phyloP scores from a whole-genome alignment of 2,329 filamentous ascomycete genomes.

The Cadophora sp. region DNA sequence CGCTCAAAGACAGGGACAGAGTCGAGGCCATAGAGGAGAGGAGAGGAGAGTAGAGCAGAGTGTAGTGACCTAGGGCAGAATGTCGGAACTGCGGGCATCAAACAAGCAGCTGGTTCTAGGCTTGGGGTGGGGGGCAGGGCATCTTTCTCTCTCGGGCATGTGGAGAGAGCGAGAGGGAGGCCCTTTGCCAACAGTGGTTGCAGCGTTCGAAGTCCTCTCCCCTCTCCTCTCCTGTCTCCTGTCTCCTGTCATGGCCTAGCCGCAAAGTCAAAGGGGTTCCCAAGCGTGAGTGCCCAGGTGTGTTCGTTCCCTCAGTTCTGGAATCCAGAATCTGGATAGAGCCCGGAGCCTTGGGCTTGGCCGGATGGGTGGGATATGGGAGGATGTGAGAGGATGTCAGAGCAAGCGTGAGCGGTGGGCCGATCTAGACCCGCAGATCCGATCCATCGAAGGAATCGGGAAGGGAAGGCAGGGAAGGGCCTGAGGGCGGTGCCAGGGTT shows the following conservation, averaged over 20 bases:
- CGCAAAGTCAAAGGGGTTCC: not conserved
- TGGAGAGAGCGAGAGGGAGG: not conserved
- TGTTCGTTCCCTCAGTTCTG: not conserved
- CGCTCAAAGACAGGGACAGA: not conserved
- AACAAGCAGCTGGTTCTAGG: not conserved
- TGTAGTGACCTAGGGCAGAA: too few relatives aligned
- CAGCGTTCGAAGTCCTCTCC: not conserved
- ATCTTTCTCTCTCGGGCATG: too few relatives aligned
- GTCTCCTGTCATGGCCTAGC: slow-evolving; percentile 1
- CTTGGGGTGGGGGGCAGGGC: not conserved
- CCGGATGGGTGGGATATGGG: too few relatives aligned
- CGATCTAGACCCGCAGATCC: slow-evolving; percentile 14
- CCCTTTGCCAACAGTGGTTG: not conserved
- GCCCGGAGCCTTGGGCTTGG: not conserved
- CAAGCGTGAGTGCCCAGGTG: too few relatives aligned
- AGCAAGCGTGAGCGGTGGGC: slow-evolving; percentile 5
- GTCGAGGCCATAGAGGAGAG: not conserved
- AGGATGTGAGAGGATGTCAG: not conserved
- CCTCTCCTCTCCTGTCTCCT: not conserved
- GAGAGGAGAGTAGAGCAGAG: too few relatives aligned
- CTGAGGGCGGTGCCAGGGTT: too few relatives aligned
- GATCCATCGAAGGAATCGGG: not conserved
- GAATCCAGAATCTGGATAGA: not conserved
- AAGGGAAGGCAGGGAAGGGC: too few relatives aligned
- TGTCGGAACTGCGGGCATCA: not conserved